Evolutionary conservation across 1,139 yeast species (phyloP), one percentile per base, ranked within the genome.

Genomic region (Lodderomyces oxycetoniae): DNA sequence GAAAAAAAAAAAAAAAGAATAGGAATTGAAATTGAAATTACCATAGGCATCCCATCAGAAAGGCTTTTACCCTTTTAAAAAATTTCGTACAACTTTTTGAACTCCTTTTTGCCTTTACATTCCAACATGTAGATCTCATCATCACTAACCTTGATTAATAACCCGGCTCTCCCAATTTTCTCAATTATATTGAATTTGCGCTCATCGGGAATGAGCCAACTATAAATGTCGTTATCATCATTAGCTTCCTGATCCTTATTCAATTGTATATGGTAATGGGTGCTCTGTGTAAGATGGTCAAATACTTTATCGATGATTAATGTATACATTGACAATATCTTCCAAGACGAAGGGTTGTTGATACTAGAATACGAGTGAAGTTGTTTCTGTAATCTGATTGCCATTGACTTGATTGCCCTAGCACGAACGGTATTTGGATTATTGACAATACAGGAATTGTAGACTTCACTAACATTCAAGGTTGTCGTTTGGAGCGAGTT

Each of bases 141-240:
- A 19, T 48, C 47, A n/a, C 53, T 52, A 10, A 53, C 42, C 41
- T 59, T 63, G 25, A 68, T 55, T 44, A 68, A 55, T 41, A 68
- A 51, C 6, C 71, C 74, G 4, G 74, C 74, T 38, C 60, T 67
- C 10, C 74, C 74, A 24, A 68, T 67, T 36, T 57, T 53, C 42
- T 66, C 67, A 28, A 67, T 51, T 19, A 57, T 45, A 25, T 53
- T 50, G 30, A 39, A 42, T 36, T 55, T 62, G 4, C 55, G 59
- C 17, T 57, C 62, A 24, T 59, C 67, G 26, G 55, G 36, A 26
- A 68, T 54, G 17, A 59, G 45, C 74, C 74, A 68, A 38, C 45
- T 52, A 42, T 46, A 52, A n/a, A 43, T 46, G 14, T 8, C 12
- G 7, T 24, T 6, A 6, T 24, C n/a, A 6, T n/a, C 14, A 13